A percentile compares a stretch with the other conserved stretches of the same genome.
These are phyloP conservation scores for Draba incana DNA, from an alignment of 345 rosid genomes.

Conservation along the genomic window DNA sequence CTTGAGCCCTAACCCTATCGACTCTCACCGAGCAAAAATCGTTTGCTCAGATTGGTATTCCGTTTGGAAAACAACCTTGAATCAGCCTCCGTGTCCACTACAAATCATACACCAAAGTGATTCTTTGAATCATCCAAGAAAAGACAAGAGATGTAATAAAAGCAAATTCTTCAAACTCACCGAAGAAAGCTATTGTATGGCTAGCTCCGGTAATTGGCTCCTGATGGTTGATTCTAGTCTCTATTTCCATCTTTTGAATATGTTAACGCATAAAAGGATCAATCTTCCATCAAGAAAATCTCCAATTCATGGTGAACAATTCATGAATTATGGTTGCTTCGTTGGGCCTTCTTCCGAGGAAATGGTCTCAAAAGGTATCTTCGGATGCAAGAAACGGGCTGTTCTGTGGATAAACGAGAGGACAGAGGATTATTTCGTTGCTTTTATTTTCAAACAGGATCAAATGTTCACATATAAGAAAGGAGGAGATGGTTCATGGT, in stretches of 20 bases:
- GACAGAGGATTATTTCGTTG: not conserved
- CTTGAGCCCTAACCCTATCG: not conserved
- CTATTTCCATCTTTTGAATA: not conserved
- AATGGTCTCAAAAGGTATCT: too few relatives aligned
- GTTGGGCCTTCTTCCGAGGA: too few relatives aligned
- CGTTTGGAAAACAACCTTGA: constrained; percentile 16
- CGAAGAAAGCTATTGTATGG: not conserved
- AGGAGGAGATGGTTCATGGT: too few relatives aligned
- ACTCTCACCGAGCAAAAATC: constrained; percentile 21
- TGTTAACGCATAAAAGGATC: not conserved
- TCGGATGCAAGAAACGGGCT: not conserved
- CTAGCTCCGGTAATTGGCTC: not conserved
- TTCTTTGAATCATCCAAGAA: not conserved
- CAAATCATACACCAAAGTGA: constrained; percentile 28
- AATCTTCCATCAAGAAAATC: not conserved
- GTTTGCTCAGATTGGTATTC: constrained; percentile 25
- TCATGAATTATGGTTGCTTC: too few relatives aligned
- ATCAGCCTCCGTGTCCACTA: not conserved
- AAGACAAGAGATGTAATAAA: too few relatives aligned
- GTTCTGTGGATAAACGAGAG: constrained; percentile 1
- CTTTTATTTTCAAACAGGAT: not conserved
- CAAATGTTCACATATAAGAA: not conserved
- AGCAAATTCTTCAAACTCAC: not conserved
- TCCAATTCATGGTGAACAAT: too few relatives aligned
- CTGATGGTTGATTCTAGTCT: not conserved